Conservation (phyloP, 768 basidiomycete genomes). For the Mycena maculata region DNA sequence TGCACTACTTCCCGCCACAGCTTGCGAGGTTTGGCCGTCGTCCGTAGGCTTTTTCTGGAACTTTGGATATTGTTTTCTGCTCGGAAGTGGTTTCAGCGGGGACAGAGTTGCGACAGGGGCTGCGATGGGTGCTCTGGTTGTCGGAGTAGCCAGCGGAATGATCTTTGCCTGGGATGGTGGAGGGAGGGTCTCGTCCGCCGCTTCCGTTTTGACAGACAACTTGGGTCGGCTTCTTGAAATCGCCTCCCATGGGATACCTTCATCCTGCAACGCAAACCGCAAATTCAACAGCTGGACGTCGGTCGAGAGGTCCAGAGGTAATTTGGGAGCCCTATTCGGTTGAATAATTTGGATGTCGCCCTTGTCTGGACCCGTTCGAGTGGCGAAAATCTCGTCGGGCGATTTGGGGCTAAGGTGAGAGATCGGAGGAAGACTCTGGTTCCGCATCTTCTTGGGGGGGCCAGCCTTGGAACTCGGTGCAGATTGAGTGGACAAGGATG, state of each 20-base stretch:
- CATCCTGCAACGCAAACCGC: slow-evolving; percentile 38
- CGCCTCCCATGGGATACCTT: slow-evolving; percentile 31
- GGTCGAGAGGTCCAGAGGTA: slow-evolving; percentile 34
- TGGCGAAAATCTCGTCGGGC: slow-evolving; percentile 32
- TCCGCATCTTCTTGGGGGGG: slow-evolving; percentile 20
- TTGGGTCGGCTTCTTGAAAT: slow-evolving; percentile 29
- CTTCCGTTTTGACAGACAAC: slow-evolving; percentile 25
- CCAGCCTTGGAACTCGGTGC: slow-evolving; percentile 15
- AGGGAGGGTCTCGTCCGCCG: not conserved
- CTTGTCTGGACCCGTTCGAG: slow-evolving; percentile 40
- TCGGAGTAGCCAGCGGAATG: not conserved
- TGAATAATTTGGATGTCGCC: slow-evolving; percentile 43
- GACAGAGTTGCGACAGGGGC: not conserved
- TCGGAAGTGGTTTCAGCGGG: slow-evolving; percentile 17
- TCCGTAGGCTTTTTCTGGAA: slow-evolving; percentile 7
- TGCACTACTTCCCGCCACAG: not conserved
- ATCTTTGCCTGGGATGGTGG: not conserved
- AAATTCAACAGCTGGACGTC: slow-evolving; percentile 46
- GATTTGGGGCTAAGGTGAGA: not conserved
- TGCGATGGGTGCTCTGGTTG: not conserved
- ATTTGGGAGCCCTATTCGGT: slow-evolving; percentile 24
- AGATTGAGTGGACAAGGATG: not conserved
- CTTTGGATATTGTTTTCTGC: slow-evolving; percentile 23
- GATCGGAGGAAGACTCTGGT: slow-evolving; percentile 16
- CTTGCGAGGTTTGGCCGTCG: not conserved